phyloP scores from a whole-genome alignment of 352 stramenopile species.

The Aphanomyces cochlioides region DNA sequence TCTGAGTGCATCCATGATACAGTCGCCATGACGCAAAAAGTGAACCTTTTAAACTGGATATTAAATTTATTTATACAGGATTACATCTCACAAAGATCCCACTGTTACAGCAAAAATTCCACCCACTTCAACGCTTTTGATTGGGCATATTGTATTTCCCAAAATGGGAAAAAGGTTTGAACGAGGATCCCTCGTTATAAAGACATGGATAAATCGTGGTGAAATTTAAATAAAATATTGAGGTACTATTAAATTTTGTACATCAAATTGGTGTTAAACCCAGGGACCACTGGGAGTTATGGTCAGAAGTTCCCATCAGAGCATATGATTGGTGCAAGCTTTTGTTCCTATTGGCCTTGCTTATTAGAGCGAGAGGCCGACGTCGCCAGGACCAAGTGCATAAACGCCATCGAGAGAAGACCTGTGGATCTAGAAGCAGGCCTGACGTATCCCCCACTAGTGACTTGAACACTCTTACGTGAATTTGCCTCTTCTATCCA shows the following conservation, averaged over 20 bases:
- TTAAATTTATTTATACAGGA: conserved; percentile 18
- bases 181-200: too few species aligned
- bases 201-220: too few species aligned
- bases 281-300: too few species aligned
- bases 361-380: conserved; percentile 2
- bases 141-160: neutral
- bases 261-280: neutral
- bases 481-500: too few species aligned
- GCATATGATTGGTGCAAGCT: conserved; percentile 5
- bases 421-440: too few species aligned
- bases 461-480: too few species aligned
- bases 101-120: neutral
- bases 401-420: neutral
- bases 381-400: neutral
- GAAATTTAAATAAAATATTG: neutral
- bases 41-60: conserved; percentile 1
- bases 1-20: neutral
- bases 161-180: too few species aligned
- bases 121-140: neutral
- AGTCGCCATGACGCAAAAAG: neutral
- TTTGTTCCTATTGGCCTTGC: conserved; percentile 12
- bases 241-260: neutral
- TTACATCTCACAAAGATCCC: neutral
- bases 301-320: too few species aligned
- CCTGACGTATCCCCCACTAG: too few species aligned